A percentile compares a stretch with the other conserved stretches of the same genome.
Conservation (phyloP, 2,329 filamentous ascomycete genomes). For the Alternaria angustiovoidea region DNA sequence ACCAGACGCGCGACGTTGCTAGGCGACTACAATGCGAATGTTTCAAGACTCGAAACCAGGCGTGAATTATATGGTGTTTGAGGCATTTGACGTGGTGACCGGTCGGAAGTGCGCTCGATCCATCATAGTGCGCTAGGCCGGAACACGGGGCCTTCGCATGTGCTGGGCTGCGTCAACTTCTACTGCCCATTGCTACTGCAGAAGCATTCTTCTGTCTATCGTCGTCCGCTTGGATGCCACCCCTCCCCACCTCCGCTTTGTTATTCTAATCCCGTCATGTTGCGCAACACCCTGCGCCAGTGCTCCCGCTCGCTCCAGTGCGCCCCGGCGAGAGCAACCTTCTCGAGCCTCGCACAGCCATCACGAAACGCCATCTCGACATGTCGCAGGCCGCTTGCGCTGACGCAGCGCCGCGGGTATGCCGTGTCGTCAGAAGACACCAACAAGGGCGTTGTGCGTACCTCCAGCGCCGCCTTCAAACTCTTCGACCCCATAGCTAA, state of each 20-base stretch:
- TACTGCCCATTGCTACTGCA: conserved; percentile 26
- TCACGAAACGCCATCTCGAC: conserved; percentile 54
- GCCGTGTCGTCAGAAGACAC: conserved; percentile 66
- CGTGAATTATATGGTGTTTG: conserved; percentile 13
- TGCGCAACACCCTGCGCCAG: conserved; percentile 73
- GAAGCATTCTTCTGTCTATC: conserved; percentile 30
- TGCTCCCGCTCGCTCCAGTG: conserved; percentile 71
- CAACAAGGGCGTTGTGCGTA: conserved; percentile 67
- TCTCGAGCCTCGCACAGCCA: conserved; percentile 52
- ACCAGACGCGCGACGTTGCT: background rate
- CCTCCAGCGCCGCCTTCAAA: conserved; percentile 17
- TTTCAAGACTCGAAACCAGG: background rate
- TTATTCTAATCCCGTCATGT: conserved; percentile 63
- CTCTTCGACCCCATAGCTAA: conserved; percentile 35
- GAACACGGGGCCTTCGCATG: conserved; percentile 27
- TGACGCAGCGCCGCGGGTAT: conserved; percentile 63
- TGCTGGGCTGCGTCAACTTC: conserved; percentile 27
- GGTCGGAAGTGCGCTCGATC: conserved; percentile 20
- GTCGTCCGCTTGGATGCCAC: conserved; percentile 43
- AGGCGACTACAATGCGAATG: background rate
- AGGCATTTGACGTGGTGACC: conserved; percentile 32
- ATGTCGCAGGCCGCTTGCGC: conserved; percentile 58
- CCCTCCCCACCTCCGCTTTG: conserved; percentile 29
- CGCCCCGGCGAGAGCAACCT: conserved; percentile 57
- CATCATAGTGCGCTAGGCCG: conserved; percentile 26